Base-by-base conservation (phyloP, 192 early-diverging fungal species). In the Umbelopsis vinacea region DNA sequence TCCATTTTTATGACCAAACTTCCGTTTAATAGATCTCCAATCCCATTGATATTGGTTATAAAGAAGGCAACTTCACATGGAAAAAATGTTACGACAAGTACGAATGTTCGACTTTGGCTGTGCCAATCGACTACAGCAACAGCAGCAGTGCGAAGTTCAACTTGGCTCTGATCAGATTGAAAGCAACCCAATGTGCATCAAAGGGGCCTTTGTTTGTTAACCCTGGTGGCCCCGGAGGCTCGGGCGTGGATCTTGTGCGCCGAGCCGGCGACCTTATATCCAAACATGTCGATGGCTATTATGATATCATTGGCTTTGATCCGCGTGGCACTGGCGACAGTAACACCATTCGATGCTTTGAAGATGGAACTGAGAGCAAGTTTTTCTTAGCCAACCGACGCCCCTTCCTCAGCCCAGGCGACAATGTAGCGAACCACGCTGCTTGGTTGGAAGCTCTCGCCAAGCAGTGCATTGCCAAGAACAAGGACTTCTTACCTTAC, bases 221-320 rank as follows among this genome's bases (percentile, higher is more conserved):
- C 19, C 57, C 57, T 15, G 79, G 77, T 46, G 82, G 82, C 4
- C 81, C 82, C 35, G 82, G 82, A 47, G 82, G 82, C 0, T 70
- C 66, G 33, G 82, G 79, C 12, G 48, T 79, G 4, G 55, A 50
- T 19, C n/a, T 78, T 2, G 73, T 76, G 45, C 19, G 66, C 2
- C 15, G 23, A 8, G 68, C 46, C 12, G 77, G 77, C n/a, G 22
- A 52, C 29, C 23, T 24, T 19, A 26, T 82, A 24, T 52, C 66
- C 22, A 38, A 21, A 12, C 15, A 73, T 22, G 35, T 69, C 38
- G 77, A 68, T 63, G 69, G 76, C 4, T 21, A 68, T 9, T 78
- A 76, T 50, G 78, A 82, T 45, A 40, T 75, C 10, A 69, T 85
- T 68, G 75, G 75, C n/a, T 80, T 74, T 68, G 83, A 85, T 54